Evolutionary conservation across 805 yeast species (phyloP), one percentile per base, ranked within the genome.

Genomic region (Hanseniaspora mollemarum): DNA sequence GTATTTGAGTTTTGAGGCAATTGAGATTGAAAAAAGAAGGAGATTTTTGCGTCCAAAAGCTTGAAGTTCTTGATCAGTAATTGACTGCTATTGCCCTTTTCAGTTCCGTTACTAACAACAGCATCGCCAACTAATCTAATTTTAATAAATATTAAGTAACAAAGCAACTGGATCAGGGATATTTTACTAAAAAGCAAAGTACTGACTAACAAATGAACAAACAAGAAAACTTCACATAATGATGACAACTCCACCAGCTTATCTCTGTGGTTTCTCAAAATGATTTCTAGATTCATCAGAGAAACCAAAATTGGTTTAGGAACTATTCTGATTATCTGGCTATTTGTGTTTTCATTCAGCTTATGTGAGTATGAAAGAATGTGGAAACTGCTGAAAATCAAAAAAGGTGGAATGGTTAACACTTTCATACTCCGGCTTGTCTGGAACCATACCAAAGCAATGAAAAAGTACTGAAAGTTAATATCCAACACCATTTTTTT

Each of bases 311-410:
- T 56, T 19, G 58, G 39, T 18, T 55, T 54, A 7, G 61, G 58
- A 22, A 78, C 66, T 5, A 76, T 69, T 36, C 96, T 95, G 48
- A 88, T 69, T 51, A 90, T 56, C 56, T 72, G 74, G 38, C 78
- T 72, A 58, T 82, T 77, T 50, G 75, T 56, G 21, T 46, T 46
- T 29, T 46, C 50, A 29, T 46, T 46, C 37, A 29, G 22, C 15
- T 46, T 46, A 38, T 38, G 39, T 5, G 39, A 33, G 68, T 85
- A 90, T 18, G 82, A 80, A 60, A 87, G 69, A 10, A 78, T 79
- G 63, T 88, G 96, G 77, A 90, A 87, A 18, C 80, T 62, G 7
- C 96, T 81, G 65, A 83, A 88, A 52, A 84, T 69, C 42, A 77
- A 70, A 61, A 83, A 87, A 51, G 96, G 94, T 22, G 80, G 63